Base-by-base conservation (phyloP, 768 basidiomycete species). In the Lepiota venenata region DNA sequence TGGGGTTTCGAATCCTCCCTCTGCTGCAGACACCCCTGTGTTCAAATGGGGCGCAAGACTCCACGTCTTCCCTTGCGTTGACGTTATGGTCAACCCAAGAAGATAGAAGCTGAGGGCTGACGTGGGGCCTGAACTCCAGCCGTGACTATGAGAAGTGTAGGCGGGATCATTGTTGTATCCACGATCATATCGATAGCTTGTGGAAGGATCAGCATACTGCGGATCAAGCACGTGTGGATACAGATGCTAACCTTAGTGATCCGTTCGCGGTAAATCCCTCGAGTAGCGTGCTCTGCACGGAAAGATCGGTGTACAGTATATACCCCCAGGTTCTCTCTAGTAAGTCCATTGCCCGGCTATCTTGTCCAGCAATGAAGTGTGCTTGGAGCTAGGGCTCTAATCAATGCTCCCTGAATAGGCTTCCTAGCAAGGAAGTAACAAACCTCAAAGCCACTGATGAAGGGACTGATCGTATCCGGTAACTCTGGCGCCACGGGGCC, bases 261-360 rank as follows among this genome's bases (percentile, higher is more conserved):
- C 82, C 82, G 52, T 84, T 82, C 0, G 73, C 74, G 0, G 82
- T 81, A 58, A 78, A 80, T 2, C 82, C 82, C 64, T 84, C 82
- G 2, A 84, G 69, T 1, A 84, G 69, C 0, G 81, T 82, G 38
- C 79, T 80, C 55, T 82, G 75, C 0, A 83, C 81, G 5, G 76
- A 79, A 35, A 80, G 66, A 47, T 77, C 72, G 11, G 80, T 83
- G 62, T 75, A 75, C 2, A 84, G 67, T 67, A 83, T 82, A 65
- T 81, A 84, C 2, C 82, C 82, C 82, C 82, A 84, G 32, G 78
- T 78, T 14, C 79, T 65, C 10, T 72, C 69, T 11, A 83, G 67
- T 2, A 84, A 69, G 51, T 82, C 80, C 62, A 84, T 69, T 0
- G 82, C 82, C 2, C 74, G 68, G 0, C 63, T 71, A 36, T 79